Evolutionary conservation across 257 asterid species (phyloP), one percentile per base, ranked within the genome.

Genomic region (Solanum piurae): DNA sequence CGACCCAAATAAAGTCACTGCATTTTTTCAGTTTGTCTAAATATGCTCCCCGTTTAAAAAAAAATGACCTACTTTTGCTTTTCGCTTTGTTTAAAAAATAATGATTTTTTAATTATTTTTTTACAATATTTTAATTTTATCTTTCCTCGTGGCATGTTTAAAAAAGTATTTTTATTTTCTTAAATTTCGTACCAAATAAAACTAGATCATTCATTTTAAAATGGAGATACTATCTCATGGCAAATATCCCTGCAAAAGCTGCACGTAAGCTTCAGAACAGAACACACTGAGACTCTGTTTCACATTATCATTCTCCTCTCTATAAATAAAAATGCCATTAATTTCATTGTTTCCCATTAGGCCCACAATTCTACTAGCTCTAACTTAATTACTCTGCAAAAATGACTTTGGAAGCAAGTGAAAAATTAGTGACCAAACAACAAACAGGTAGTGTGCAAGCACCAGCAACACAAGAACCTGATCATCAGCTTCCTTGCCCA

Each of bases 101-200:
- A 44, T 0, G 20, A 13, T 1, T 1, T 4, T 5, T 12, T 14
- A n/a, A n/a, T 46, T 13, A 0, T 0, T 1, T 13, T 46, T 2
- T 13, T 49, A 0, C 1, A 49, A 14, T 0, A 49, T 16, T 14
- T 49, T 6, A 49, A 49, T 49, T 10, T 52, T 16, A 52, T 52
- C 23, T 5, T 52, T 0, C 3, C 0, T 5, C 9, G 0, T 52
- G 0, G 0, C 23, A 52, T 16, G 9, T 52, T 52, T 52, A 6
- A 52, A 4, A 16, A 52, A 5, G 0, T 52, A 0, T 16, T 52
- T 42, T 52, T 52, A 52, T 52, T 16, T 52, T 52, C 9, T 16
- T 52, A 52, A 52, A 52, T 52, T 52, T 52, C 60, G 2, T 52
- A 52, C 3, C 23, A 52, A 14, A 13, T 52, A 52, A 52, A 52